phyloP scores from a whole-genome alignment of 148 eudicot species.

The Rhododendron henanense region DNA sequence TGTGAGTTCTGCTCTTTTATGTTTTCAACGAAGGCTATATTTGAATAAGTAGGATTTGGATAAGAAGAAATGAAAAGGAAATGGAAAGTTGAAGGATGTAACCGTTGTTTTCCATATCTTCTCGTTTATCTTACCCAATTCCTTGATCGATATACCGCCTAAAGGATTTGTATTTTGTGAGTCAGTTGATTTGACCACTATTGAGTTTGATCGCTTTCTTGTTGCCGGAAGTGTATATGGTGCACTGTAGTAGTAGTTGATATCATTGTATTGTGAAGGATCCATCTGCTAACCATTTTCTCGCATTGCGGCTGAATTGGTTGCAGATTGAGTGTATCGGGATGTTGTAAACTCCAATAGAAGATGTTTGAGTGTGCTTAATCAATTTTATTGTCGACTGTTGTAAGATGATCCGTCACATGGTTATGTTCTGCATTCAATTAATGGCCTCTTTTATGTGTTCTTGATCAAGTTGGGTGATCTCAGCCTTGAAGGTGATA shows the following conservation, averaged over 20 bases:
- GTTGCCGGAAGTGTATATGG: not conserved
- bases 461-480: not conserved
- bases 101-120: not conserved
- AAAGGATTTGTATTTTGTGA: not conserved
- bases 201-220: constrained; percentile 3
- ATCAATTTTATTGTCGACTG: not conserved
- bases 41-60: not conserved
- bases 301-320: not conserved
- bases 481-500: not conserved
- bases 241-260: not conserved
- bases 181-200: constrained; percentile 7
- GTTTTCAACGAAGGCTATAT: not conserved
- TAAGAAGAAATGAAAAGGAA: not conserved
- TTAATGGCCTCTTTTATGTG: not conserved
- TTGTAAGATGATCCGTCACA: not conserved
- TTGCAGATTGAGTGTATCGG: not conserved
- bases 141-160: not conserved
- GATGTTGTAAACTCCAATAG: not conserved
- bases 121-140: not conserved
- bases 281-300: constrained; percentile 1
- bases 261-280: not conserved
- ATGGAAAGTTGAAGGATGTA: not conserved
- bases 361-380: not conserved
- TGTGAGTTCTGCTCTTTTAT: constrained; percentile 3
- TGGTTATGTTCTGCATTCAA: not conserved